Base-by-base conservation (phyloP, 208 protist species). In the Wallacemonas rigidus region DNA sequence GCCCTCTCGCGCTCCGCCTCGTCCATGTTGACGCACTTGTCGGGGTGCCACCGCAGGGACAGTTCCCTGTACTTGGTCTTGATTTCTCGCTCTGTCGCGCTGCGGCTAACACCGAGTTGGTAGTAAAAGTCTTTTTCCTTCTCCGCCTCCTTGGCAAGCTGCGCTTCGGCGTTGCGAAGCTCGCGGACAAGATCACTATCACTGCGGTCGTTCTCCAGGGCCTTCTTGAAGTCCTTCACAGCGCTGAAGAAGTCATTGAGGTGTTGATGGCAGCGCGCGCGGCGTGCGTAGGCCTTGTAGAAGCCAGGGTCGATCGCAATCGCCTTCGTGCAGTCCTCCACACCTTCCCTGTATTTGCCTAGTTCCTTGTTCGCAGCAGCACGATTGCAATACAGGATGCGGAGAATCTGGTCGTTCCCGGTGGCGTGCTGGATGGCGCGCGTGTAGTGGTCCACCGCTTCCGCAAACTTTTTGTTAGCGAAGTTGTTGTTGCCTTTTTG, bases 321-420 rank as follows among this genome's bases (percentile, higher is more conserved):
- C 43, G 92, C 88, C 74, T 90, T 93, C 68, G 86, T 93, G 76
- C 92, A 96, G 81, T 97, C 94, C 67, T 93, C 90, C 35, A 97
- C 77, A 38, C 87, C 91, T 61, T 95, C 89, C 26, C 90, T 82
- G 77, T 88, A 97, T 75, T 85, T 83, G 64, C 83, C 83, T 14
- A 97, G 75, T 75, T 97, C 89, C 79, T 95, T 96, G 72, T 92
- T 79, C 11, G 94, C 91, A 9, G 94, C 94, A 39, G 94, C 92
- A 51, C 94, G 90, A 75, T 97, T 97, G 81, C 89, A 96, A 81
- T 97, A 95, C 53, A 97, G 80, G 60, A 97, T 93, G 48, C 91
- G 89, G 71, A 95, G 73, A 50, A 97, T 89, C 65, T 94, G 83
- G 44, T 91, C 80, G 62, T 94, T 95, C 72, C 79, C 81, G 7